These are phyloP conservation scores for Rehmannia glutinosa DNA, from an alignment of 257 asterid genomes.

Conservation along the genomic window DNA sequence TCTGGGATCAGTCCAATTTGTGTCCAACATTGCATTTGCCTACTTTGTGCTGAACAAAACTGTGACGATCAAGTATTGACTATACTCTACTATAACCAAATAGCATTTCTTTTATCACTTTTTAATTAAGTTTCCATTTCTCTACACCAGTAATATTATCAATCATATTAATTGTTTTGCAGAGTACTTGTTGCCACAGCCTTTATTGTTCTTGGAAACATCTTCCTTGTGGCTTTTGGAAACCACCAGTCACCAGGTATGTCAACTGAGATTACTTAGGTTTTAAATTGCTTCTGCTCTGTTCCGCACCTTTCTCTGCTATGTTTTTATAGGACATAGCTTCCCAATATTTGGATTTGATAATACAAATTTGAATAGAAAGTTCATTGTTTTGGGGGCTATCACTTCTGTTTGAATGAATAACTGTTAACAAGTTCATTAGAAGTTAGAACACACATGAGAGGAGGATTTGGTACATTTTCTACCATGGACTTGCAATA, in stretches of 20 bases:
- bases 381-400: not conserved
- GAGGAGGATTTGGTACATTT: not conserved
- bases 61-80: conserved; percentile 66
- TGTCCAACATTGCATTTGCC: conserved; percentile 89
- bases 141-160: not conserved
- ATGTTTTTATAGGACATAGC: not conserved
- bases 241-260: conserved; percentile 99
- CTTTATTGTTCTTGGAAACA: conserved; percentile 91
- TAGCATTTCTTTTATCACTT: conserved; percentile 3
- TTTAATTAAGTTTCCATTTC: not conserved
- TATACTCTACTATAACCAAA: conserved; percentile 17
- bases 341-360: not conserved
- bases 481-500: not conserved
- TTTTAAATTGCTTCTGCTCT: conserved; percentile 14
- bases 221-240: conserved; percentile 97
- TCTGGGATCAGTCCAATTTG: conserved; percentile 92
- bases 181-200: conserved; percentile 91
- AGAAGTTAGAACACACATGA: not conserved
- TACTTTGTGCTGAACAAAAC: conserved; percentile 80
- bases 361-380: not conserved
- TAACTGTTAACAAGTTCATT: not conserved
- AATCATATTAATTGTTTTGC: conserved; percentile 25
- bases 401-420: not conserved
- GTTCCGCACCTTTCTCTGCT: not conserved
- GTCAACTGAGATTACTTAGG: conserved; percentile 20